phyloP scores from a whole-genome alignment of 129 eudicot genomes.

The Solidago caesia region DNA sequence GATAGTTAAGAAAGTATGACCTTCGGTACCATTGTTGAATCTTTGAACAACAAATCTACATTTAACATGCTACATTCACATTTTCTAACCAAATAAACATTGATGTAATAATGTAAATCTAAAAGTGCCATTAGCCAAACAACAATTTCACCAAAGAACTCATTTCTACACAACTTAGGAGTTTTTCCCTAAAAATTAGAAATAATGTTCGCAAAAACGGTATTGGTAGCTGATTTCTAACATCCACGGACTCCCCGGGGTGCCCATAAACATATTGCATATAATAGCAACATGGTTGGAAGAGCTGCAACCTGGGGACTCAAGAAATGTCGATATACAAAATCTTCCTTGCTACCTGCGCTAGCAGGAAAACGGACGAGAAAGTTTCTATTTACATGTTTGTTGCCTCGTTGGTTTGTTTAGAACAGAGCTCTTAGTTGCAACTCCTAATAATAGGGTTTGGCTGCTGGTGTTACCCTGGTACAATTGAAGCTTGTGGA shows the following conservation, averaged over 20 bases:
- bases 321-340: neutral
- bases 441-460: neutral
- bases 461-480: neutral
- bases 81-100: constrained; percentile 3
- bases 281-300: neutral
- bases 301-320: neutral
- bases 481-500: neutral
- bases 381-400: neutral
- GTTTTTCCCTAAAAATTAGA: neutral
- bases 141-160: neutral
- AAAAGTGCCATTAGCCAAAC: constrained; percentile 5
- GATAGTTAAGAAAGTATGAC: too few species aligned
- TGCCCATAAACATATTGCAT: neutral
- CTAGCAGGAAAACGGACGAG: neutral
- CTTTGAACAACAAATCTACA: neutral
- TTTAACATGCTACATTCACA: neutral
- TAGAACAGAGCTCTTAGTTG: neutral
- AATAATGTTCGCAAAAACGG: neutral
- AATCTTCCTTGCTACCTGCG: neutral
- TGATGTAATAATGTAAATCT: neutral
- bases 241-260: neutral
- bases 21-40: neutral
- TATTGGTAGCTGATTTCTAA: neutral
- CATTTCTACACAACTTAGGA: constrained; percentile 6
- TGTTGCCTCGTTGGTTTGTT: neutral